Evolutionary conservation across 2,329 filamentous ascomycete genomes (phyloP).

Genomic region (Rhytidhysteron rufulum): DNA sequence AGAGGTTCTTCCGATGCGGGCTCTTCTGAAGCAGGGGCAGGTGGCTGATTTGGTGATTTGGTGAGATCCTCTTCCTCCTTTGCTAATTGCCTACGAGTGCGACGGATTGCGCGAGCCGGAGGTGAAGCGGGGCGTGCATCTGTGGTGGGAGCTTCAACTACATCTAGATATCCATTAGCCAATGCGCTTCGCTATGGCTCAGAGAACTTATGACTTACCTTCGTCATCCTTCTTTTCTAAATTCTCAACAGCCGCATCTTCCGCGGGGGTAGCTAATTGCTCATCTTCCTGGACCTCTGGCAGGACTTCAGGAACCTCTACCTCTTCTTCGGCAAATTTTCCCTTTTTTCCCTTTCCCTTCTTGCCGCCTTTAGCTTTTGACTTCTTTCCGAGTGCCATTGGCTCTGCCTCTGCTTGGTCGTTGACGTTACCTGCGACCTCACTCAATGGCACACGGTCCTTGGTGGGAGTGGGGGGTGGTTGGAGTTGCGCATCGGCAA

Average conservation of each 20-base stretch:
- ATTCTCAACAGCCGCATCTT: constrained; percentile 19
- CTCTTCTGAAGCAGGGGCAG: too few species aligned
- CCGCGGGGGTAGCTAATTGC: constrained; percentile 15
- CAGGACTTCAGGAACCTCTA: constrained; percentile 13
- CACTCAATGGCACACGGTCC: constrained; percentile 36
- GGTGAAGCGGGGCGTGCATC: constrained; percentile 21
- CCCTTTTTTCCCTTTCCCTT: constrained; percentile 30
- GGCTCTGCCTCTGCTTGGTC: constrained; percentile 15
- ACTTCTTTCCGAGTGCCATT: constrained; percentile 26
- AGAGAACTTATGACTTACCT: too few species aligned
- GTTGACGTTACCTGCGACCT: constrained; percentile 35
- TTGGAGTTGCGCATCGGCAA: constrained; percentile 24
- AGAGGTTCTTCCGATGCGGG: too few species aligned
- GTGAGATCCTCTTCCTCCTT: constrained; percentile 28
- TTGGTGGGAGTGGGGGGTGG: constrained; percentile 11
- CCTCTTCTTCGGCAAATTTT: constrained; percentile 21
- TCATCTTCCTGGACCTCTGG: constrained; percentile 18
- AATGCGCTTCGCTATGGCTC: too few species aligned
- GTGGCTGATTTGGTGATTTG: constrained; percentile 16
- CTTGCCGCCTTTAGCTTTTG: constrained; percentile 27
- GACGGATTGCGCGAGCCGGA: constrained; percentile 24
- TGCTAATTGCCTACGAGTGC: constrained; percentile 33
- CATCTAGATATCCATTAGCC: constrained; percentile 16
- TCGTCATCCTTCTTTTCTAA: constrained; percentile 10
- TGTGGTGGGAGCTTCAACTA: constrained; percentile 13